These are phyloP conservation scores for Aspergillus hortae DNA, from an alignment of 2,329 filamentous ascomycete genomes.

Conservation along the genomic window DNA sequence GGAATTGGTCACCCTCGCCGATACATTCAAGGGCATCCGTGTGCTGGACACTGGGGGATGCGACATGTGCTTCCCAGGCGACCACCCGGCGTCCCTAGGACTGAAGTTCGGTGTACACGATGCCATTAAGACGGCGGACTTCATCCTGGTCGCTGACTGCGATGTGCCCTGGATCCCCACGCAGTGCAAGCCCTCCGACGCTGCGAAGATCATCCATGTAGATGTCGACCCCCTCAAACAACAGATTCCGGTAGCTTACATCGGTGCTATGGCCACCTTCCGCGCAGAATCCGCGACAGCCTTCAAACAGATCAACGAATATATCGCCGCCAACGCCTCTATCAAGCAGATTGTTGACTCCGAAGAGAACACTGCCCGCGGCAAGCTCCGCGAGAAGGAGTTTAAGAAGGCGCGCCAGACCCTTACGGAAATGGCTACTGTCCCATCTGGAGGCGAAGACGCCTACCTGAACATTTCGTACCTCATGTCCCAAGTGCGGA, in stretches of 20 bases:
- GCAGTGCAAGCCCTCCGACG: slow-evolving; percentile 56
- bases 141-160: slow-evolving; percentile 81
- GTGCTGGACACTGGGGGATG: slow-evolving; percentile 53
- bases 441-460: slow-evolving; percentile 53
- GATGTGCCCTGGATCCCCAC: slow-evolving; percentile 95
- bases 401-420: slow-evolving; percentile 58
- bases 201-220: slow-evolving; percentile 61
- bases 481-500: slow-evolving; percentile 54
- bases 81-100: slow-evolving; percentile 59
- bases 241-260: slow-evolving; percentile 71
- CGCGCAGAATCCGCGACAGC: slow-evolving; percentile 63
- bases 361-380: slow-evolving; percentile 44
- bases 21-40: slow-evolving; percentile 46
- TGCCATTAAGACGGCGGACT: slow-evolving; percentile 70
- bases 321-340: slow-evolving; percentile 50
- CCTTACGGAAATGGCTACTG: slow-evolving; percentile 55
- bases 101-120: slow-evolving; percentile 72
- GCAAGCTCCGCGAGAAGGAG: slow-evolving; percentile 53
- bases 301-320: slow-evolving; percentile 65
- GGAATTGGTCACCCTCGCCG: slow-evolving; percentile 46
- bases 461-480: slow-evolving; percentile 62
- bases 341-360: slow-evolving; percentile 43
- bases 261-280: slow-evolving; percentile 63
- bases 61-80: slow-evolving; percentile 50
- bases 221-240: slow-evolving; percentile 68